Evolutionary conservation across 2,329 filamentous ascomycete genomes (phyloP).

Genomic region (Blastomyces percursus): DNA sequence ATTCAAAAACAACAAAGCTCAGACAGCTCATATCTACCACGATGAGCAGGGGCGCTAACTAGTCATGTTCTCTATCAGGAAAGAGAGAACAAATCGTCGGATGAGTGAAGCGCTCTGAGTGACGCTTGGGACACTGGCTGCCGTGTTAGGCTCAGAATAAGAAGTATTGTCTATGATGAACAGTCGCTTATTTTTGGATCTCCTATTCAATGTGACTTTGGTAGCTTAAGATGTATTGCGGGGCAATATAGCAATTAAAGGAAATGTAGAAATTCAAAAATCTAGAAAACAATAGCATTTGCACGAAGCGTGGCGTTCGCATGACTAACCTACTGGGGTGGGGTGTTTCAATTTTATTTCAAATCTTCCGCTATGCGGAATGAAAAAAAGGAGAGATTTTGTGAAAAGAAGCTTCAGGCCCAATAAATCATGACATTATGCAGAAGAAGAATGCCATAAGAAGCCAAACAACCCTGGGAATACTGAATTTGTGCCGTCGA

Average conservation of each 20-base stretch:
- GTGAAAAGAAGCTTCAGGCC: no score
- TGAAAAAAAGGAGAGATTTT: no score
- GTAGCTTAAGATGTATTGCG: not conserved
- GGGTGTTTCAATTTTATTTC: no score
- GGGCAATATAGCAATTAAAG: not conserved
- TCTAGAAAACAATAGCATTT: not conserved
- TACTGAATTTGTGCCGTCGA: no score
- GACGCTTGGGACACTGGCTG: not conserved
- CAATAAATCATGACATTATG: no score
- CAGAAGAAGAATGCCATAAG: no score
- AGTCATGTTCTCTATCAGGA: not conserved
- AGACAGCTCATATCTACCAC: not conserved
- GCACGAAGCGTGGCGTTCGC: no score
- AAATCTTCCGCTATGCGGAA: no score
- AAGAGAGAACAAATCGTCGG: not conserved
- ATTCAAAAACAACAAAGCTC: not conserved
- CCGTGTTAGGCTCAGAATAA: not conserved
- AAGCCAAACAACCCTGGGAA: no score
- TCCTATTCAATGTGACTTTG: not conserved
- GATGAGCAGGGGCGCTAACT: not conserved
- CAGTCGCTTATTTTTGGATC: not conserved
- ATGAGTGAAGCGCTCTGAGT: not conserved
- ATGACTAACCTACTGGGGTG: no score
- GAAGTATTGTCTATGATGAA: not conserved
- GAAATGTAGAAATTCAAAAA: not conserved